Percentiles rank a stretch among this genome's conserved stretches.
These are phyloP conservation scores for Pichia sp. DNA, from an alignment of 1,139 yeast genomes.

Conservation along the genomic window DNA sequence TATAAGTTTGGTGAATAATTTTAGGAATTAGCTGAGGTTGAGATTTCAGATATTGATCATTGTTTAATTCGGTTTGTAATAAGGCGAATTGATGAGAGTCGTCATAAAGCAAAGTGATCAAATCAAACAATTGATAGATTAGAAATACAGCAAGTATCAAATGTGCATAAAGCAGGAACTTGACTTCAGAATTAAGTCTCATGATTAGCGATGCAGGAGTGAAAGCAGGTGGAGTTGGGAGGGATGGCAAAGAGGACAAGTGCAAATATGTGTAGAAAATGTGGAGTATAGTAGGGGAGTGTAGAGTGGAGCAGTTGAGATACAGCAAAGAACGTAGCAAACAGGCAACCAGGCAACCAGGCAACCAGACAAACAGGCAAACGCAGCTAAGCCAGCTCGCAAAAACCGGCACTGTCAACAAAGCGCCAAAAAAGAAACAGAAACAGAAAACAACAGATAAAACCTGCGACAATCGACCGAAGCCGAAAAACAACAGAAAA, in stretches of 20 bases:
- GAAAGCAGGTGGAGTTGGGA: no score
- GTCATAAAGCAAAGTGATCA: slow-evolving; percentile 69
- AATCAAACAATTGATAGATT: slow-evolving; percentile 61
- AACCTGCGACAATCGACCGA: no score
- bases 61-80: slow-evolving; percentile 48
- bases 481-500: no score
- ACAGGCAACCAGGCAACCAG: no score
- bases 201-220: neutral
- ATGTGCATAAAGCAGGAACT: slow-evolving; percentile 54
- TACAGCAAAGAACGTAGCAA: no score
- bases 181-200: slow-evolving; percentile 52
- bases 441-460: neutral
- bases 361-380: no score
- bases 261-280: no score
- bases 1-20: slow-evolving; percentile 90
- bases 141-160: slow-evolving; percentile 48
- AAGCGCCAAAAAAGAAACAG: no score
- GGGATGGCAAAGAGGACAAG: neutral
- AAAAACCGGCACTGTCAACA: neutral
- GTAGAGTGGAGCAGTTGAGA: no score
- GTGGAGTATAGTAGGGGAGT: no score
- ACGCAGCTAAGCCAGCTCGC: neutral
- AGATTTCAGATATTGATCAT: slow-evolving; percentile 25
- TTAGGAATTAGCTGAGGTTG: slow-evolving; percentile 66
- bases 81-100: slow-evolving; percentile 62